A percentile compares a stretch with the other conserved stretches of the same genome.
Evolutionary conservation across 176 grass and related monocot genomes (phyloP).

Genomic region (Zoysia pacifica): DNA sequence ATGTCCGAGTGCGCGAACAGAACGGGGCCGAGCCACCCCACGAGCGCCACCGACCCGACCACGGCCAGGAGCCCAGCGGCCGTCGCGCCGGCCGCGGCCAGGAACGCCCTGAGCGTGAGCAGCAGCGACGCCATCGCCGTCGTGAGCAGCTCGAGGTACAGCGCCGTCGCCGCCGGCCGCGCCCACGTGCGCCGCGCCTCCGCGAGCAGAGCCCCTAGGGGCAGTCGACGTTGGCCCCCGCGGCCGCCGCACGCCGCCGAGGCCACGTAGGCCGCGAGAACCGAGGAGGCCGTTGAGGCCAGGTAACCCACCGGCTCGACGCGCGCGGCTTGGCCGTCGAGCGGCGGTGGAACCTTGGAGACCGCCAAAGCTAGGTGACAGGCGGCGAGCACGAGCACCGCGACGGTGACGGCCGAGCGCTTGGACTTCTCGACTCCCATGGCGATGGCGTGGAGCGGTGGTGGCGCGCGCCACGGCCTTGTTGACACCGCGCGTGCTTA

Average conservation of each 20-base stretch:
- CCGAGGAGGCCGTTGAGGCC: not conserved
- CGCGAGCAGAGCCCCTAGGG: not conserved
- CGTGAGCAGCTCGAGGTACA: conserved; percentile 51
- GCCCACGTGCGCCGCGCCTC: conserved; percentile 38
- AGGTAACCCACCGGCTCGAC: conserved; percentile 19
- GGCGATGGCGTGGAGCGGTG: not conserved
- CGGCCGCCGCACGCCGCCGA: not conserved
- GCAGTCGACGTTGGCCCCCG: not conserved
- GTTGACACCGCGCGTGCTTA: not conserved
- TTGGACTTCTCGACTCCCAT: conserved; percentile 18
- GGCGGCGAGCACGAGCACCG: conserved; percentile 32
- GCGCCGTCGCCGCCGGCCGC: conserved; percentile 32
- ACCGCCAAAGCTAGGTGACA: conserved; percentile 3
- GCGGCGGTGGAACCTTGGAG: not conserved
- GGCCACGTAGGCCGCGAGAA: conserved; percentile 16
- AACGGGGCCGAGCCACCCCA: conserved; percentile 38
- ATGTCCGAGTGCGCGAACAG: conserved; percentile 56
- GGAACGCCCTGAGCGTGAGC: conserved; percentile 35
- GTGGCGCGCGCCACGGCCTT: not conserved
- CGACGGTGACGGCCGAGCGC: conserved; percentile 22
- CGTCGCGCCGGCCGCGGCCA: not conserved
- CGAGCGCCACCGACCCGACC: conserved; percentile 26
- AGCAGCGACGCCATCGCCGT: conserved; percentile 42
- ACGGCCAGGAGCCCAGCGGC: conserved; percentile 3
- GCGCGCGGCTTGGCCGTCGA: not conserved